Percentiles rank a stretch among this genome's conserved stretches.
Conservation (phyloP, 192 early-diverging fungal genomes). For the Funneliformis geosporum region DNA sequence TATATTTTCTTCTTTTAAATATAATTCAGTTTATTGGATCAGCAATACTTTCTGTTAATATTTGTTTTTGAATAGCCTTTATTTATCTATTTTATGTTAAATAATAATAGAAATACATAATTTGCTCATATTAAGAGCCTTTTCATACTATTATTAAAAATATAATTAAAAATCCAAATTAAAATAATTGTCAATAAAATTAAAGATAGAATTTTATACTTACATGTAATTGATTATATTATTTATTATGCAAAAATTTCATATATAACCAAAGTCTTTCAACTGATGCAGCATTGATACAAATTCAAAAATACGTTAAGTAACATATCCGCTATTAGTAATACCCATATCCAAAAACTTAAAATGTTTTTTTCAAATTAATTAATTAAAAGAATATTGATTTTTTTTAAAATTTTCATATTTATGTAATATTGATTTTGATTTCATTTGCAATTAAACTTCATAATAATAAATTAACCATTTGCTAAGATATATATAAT, state of each 20-base stretch:
- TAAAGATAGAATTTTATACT: background rate
- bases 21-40: too few species aligned
- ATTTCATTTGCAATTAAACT: background rate
- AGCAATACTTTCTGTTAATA: too few species aligned
- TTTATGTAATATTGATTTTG: conserved; percentile 6
- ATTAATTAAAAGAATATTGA: too few species aligned
- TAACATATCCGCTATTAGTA: too few species aligned
- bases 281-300: conserved; percentile 13
- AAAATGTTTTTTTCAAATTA: too few species aligned
- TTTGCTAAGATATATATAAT: background rate
- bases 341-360: too few species aligned
- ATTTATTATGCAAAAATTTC: background rate
- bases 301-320: too few species aligned
- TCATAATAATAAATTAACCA: conserved; percentile 29
- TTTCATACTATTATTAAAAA: background rate
- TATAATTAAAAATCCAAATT: too few species aligned
- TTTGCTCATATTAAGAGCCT: conserved; percentile 9
- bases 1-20: too few species aligned
- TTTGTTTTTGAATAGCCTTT: too few species aligned
- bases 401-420: conserved; percentile 6
- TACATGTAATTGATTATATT: background rate
- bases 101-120: background rate
- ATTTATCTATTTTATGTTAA: too few species aligned
- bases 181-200: background rate
- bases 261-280: conserved; percentile 6